Evolutionary conservation across 345 rosid genomes (phyloP).

Genomic region (Excoecaria cochinchinensis): DNA sequence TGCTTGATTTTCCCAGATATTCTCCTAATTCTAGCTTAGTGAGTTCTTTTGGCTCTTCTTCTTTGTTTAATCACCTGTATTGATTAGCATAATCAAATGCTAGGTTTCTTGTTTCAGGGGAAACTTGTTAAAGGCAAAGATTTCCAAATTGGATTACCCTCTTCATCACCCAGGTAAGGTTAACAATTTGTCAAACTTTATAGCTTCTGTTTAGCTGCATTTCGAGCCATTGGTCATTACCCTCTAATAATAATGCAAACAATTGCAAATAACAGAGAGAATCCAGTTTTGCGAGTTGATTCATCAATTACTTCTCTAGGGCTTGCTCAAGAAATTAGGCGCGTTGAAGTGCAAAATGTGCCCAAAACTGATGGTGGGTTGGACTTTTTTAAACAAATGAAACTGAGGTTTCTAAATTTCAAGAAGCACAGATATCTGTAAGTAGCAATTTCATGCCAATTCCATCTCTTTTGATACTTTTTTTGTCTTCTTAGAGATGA

Average conservation of each 20-base stretch:
- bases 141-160: slow-evolving; percentile 9
- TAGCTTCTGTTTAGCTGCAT: background rate
- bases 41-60: background rate
- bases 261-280: background rate
- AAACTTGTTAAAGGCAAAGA: slow-evolving; percentile 16
- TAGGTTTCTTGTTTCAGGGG: slow-evolving; percentile 11
- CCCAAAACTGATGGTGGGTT: slow-evolving; percentile 14
- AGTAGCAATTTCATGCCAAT: slow-evolving; percentile 17
- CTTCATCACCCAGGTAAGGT: slow-evolving; percentile 16
- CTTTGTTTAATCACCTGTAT: background rate
- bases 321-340: slow-evolving; percentile 14
- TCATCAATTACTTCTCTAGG: slow-evolving; percentile 20
- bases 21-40: slow-evolving; percentile 20
- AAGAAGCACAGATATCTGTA: slow-evolving; percentile 55
- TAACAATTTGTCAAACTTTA: background rate
- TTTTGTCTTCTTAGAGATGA: background rate
- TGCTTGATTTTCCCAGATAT: slow-evolving; percentile 12
- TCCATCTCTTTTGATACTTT: slow-evolving; percentile 1
- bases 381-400: slow-evolving; percentile 42
- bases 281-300: background rate
- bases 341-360: slow-evolving; percentile 16
- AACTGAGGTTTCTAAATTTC: slow-evolving; percentile 51
- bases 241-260: background rate
- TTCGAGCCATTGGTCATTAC: background rate
- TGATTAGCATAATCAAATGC: too few relatives aligned